These are phyloP conservation scores for Megacollybia platyphylla DNA, from an alignment of 1,284 basidiomycete genomes.

Conservation along the genomic window DNA sequence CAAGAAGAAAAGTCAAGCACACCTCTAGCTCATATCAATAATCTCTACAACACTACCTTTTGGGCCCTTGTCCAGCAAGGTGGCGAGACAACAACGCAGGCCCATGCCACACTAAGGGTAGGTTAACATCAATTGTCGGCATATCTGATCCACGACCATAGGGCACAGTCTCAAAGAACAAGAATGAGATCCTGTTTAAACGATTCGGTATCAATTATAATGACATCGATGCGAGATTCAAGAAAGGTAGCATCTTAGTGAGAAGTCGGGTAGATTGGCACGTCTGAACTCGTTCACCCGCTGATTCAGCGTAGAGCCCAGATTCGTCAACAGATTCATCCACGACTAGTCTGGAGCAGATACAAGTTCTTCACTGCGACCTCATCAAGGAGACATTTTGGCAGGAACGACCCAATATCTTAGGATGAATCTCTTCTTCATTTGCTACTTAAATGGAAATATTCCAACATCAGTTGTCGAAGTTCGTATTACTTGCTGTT, in stretches of 20 bases:
- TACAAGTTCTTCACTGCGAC: slow-evolving; percentile 66
- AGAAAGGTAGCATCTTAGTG: slow-evolving; percentile 81
- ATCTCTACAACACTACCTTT: slow-evolving; percentile 92
- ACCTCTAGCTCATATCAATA: slow-evolving; percentile 86
- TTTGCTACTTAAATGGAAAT: not conserved
- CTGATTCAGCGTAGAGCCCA: no score
- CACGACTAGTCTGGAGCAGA: slow-evolving; percentile 3
- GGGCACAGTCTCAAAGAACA: slow-evolving; percentile 82
- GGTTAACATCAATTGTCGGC: slow-evolving; percentile 7
- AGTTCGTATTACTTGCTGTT: no score
- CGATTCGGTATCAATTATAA: slow-evolving; percentile 88
- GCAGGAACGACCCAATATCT: slow-evolving; percentile 36
- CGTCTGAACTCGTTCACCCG: no score
- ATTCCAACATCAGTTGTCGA: not conserved
- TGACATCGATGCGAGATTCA: slow-evolving; percentile 55
- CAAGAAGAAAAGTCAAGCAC: slow-evolving; percentile 4
- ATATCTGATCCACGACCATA: slow-evolving; percentile 16
- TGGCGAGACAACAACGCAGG: slow-evolving; percentile 66
- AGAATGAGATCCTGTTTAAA: slow-evolving; percentile 84
- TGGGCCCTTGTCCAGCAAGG: slow-evolving; percentile 87
- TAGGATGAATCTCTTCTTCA: slow-evolving; percentile 10
- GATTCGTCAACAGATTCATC: no score
- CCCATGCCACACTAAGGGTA: slow-evolving; percentile 70
- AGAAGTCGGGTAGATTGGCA: slow-evolving; percentile 18
- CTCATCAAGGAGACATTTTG: slow-evolving; percentile 79